phyloP scores from a whole-genome alignment of 2,329 filamentous ascomycete species.

The Fusarium oxysporum region DNA sequence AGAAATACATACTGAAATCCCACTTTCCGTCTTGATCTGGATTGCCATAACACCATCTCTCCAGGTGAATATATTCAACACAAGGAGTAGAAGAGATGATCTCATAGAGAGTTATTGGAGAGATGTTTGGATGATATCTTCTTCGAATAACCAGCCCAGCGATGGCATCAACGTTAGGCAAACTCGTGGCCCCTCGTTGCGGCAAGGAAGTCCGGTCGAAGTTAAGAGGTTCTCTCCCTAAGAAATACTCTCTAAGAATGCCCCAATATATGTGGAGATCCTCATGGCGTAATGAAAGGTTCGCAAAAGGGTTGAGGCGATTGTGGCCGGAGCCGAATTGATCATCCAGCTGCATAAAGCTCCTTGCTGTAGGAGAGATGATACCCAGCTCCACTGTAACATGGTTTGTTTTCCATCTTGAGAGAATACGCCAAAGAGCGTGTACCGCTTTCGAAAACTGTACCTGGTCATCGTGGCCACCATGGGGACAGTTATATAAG shows the following conservation, averaged over 20 bases:
- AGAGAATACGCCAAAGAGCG: conserved; percentile 18
- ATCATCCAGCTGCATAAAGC: rapidly evolving
- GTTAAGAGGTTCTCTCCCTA: not conserved
- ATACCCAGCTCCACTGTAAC: conserved; percentile 27
- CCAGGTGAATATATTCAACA: conserved; percentile 19
- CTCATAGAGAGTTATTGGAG: not conserved
- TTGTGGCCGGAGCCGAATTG: rapidly evolving
- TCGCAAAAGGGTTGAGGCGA: not conserved
- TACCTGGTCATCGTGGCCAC: no score
- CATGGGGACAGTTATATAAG: not conserved
- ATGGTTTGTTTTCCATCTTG: conserved; percentile 4
- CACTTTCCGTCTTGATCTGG: not conserved
- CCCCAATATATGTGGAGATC: no score
- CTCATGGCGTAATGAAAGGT: no score
- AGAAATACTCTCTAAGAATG: not conserved
- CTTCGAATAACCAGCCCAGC: conserved; percentile 19
- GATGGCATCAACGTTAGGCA: conserved; percentile 9
- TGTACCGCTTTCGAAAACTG: not conserved
- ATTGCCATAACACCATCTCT: conserved; percentile 19
- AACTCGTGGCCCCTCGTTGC: not conserved
- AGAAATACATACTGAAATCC: not conserved
- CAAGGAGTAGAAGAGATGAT: not conserved
- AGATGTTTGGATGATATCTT: conserved; percentile 10
- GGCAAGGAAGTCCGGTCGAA: rapidly evolving
- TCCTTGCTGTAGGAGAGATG: not conserved